A percentile compares a stretch with the other conserved stretches of the same genome.
Evolutionary conservation across 2,329 filamentous ascomycete genomes (phyloP).

Genomic region (Westerdykella ornata): DNA sequence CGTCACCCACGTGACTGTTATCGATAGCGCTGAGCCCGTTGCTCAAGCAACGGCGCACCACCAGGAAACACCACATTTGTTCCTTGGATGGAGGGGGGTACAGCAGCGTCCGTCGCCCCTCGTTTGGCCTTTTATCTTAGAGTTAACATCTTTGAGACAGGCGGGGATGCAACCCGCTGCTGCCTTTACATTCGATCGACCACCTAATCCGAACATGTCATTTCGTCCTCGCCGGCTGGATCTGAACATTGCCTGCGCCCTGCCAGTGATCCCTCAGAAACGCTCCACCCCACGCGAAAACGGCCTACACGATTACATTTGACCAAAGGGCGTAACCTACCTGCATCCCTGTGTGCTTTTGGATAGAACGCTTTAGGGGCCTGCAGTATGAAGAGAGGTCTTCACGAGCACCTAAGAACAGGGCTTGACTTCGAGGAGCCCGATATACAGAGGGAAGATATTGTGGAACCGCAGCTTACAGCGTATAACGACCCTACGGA

Average conservation of each 20-base stretch:
- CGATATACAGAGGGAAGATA: slow-evolving; percentile 21
- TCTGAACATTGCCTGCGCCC: background rate
- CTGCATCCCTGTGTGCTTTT: too few relatives aligned
- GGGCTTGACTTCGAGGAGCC: slow-evolving; percentile 20
- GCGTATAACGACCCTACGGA: slow-evolving; percentile 54
- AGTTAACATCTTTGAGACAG: too few relatives aligned
- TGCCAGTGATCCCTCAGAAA: slow-evolving; percentile 1
- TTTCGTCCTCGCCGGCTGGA: background rate
- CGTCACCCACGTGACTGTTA: slow-evolving; percentile 5
- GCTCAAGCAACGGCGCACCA: background rate
- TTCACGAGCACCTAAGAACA: slow-evolving; percentile 13
- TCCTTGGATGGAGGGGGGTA: too few relatives aligned
- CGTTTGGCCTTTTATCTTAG: too few relatives aligned
- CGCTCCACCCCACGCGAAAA: background rate
- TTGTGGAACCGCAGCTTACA: slow-evolving; percentile 44
- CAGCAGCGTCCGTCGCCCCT: too few relatives aligned
- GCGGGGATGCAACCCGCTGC: too few relatives aligned
- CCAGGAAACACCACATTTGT: too few relatives aligned
- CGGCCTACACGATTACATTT: too few relatives aligned
- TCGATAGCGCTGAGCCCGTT: slow-evolving; percentile 1
- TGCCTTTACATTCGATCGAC: too few relatives aligned
- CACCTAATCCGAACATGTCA: slow-evolving; percentile 1
- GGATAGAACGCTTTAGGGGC: too few relatives aligned
- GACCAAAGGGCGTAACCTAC: too few relatives aligned
- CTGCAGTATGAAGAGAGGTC: background rate